Evolutionary conservation across 345 rosid genomes (phyloP), one percentile per base, ranked within the genome.

Genomic region (Gossypium australe): DNA sequence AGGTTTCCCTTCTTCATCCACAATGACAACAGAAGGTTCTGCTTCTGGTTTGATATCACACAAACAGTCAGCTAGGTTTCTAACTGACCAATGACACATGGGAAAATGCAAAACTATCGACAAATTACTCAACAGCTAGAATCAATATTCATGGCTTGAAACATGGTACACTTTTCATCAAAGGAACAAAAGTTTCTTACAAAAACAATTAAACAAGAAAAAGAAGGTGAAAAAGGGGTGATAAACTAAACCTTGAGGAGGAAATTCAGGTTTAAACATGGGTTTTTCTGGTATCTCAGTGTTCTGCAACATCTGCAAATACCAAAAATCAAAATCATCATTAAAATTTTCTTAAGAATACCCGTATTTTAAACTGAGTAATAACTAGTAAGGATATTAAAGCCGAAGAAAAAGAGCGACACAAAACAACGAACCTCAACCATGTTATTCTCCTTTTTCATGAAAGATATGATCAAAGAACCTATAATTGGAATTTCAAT

Each of bases 181-280:
- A 59, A 49, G 24, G 47, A 25, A 68, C 17, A 3, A 49, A 48
- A 68, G 43, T 49, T 25, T 68, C 72, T 14, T 25, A 57, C 16
- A 3, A 25, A 34, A 64, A 53, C 16, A 65, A 65, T 43, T 2
- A 22, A 58, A 20, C 43, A 2, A 13, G 20, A 3, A 12, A 2
- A 11, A 9, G 9, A 10, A 64, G 65, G 5, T 12, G 43, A 22
- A 56, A 60, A 45, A 51, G 1, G 0, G 61, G 34, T 62, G 70
- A 45, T 64, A 69, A 59, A 56, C 27, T 2, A 56, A 82, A 93
- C 98, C 91, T 84, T 91, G 98, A 57, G 90, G 83, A 79, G 94
- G 94, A 79, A 76, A 91, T 86, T 91, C 97, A 7, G 98, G 98
- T 78, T 80, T 91, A 71, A 86, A 91, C 98, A 93, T 91, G 43